Conservation (phyloP, 768 basidiomycete species). For the Fistulinella prunicolor region DNA sequence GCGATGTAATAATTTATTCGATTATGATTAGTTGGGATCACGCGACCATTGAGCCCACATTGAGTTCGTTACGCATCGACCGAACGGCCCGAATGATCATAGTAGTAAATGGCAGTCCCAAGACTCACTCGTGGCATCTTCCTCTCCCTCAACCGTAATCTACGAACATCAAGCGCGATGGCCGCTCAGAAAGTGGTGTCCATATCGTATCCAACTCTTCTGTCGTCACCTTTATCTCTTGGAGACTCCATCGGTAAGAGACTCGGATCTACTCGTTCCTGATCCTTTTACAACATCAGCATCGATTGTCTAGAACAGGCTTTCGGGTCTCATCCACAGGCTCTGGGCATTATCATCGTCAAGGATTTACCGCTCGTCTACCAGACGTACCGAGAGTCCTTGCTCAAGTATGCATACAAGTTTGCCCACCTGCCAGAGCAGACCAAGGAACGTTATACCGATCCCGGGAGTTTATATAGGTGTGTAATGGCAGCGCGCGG, state of each 20-base stretch:
- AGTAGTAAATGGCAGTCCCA: no score
- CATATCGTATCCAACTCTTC: constrained; percentile 60
- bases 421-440: constrained; percentile 72
- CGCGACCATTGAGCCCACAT: no score
- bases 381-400: constrained; percentile 55
- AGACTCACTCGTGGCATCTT: constrained; percentile 4
- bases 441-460: constrained; percentile 69
- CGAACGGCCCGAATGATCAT: no score
- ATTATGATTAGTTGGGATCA: no score
- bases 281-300: not conserved
- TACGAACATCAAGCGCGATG: constrained; percentile 18
- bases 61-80: no score
- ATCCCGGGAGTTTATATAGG: constrained; percentile 75
- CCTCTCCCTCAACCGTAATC: constrained; percentile 3
- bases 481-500: constrained; percentile 30
- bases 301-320: constrained; percentile 53
- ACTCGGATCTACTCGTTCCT: not conserved
- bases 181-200: constrained; percentile 35
- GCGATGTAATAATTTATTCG: constrained; percentile 1
- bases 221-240: constrained; percentile 52
- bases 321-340: constrained; percentile 75
- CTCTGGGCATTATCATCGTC: constrained; percentile 79
- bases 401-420: constrained; percentile 71
- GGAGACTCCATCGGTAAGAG: constrained; percentile 58
- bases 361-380: constrained; percentile 77